Evolutionary conservation across 148 eudicot genomes (phyloP).

Genomic region (Chenopodium suecicum): DNA sequence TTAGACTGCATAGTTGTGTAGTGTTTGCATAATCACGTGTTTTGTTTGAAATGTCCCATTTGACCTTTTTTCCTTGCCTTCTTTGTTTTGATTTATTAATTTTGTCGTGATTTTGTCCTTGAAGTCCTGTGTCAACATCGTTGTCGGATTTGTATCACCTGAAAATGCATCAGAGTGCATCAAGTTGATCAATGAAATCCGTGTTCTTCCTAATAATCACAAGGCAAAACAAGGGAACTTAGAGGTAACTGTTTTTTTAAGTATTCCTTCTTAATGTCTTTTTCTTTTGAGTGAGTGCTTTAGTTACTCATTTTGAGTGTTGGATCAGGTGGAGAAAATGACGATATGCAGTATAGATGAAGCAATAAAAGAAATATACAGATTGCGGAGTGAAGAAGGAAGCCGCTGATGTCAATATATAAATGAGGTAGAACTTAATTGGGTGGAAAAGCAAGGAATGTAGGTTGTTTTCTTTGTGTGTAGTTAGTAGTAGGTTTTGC

Average conservation of each 20-base stretch:
- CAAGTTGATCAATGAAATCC: constrained; percentile 63
- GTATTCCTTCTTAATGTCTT: not conserved
- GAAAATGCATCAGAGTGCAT: constrained; percentile 80
- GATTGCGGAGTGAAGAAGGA: constrained; percentile 31
- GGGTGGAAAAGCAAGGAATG: not conserved
- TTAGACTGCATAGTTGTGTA: not conserved
- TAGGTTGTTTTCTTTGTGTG: not conserved
- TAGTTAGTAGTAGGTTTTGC: constrained; percentile 1
- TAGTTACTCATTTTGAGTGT: constrained; percentile 14
- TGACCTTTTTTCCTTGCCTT: not conserved
- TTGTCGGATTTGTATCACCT: constrained; percentile 79
- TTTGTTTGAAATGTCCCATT: not conserved
- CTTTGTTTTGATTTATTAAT: not conserved
- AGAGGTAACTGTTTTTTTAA: constrained; percentile 50
- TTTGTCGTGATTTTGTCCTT: constrained; percentile 16
- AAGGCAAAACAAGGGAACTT: constrained; percentile 53
- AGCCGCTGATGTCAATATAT: not conserved
- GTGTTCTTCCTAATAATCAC: constrained; percentile 66
- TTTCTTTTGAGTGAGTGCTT: not conserved
- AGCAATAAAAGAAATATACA: constrained; percentile 63
- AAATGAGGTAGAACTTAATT: not conserved
- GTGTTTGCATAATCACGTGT: no score
- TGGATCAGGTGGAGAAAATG: constrained; percentile 78
- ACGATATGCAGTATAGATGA: constrained; percentile 55
- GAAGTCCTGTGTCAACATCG: constrained; percentile 80